Percentiles rank a stretch among this genome's conserved stretches.
These are phyloP conservation scores for Xylariaceae sp. DNA, from an alignment of 2,329 filamentous ascomycete species.

Conservation along the genomic window DNA sequence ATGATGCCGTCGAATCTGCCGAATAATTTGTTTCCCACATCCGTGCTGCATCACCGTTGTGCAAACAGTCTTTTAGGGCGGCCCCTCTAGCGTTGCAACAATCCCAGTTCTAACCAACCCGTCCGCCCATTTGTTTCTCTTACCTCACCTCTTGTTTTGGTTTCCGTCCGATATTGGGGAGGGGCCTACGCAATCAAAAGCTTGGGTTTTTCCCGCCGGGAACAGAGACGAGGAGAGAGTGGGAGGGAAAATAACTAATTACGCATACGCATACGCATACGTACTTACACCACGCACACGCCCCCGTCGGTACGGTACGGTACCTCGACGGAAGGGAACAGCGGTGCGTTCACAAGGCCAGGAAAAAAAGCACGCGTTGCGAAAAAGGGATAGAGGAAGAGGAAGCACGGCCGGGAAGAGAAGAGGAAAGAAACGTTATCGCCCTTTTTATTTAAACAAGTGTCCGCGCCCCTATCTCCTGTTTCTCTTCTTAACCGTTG, in stretches of 20 bases:
- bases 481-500: too few species aligned
- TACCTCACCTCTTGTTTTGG: conserved; percentile 4
- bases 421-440: not conserved
- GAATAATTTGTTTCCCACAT: conserved; percentile 33
- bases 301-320: not conserved
- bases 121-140: conserved; percentile 24
- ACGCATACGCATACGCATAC: too few species aligned
- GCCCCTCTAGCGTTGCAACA: too few species aligned
- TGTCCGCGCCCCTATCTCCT: not conserved
- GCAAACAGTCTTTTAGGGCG: conserved; percentile 28
- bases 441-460: conserved; percentile 18
- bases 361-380: not conserved
- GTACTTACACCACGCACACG: not conserved
- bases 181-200: not conserved
- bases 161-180: conserved; percentile 17
- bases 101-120: conserved; percentile 32
- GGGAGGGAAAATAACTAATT: not conserved
- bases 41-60: conserved; percentile 32
- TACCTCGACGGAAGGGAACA: not conserved
- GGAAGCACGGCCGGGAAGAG: too few species aligned
- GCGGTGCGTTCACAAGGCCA: too few species aligned
- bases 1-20: conserved; percentile 32
- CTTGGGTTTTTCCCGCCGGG: not conserved
- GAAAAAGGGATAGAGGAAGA: conserved; percentile 20
- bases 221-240: not conserved